Percentiles rank a stretch among this genome's conserved stretches.
Evolutionary conservation across 148 eudicot genomes (phyloP).

Genomic region (Amaranthus palmeri): DNA sequence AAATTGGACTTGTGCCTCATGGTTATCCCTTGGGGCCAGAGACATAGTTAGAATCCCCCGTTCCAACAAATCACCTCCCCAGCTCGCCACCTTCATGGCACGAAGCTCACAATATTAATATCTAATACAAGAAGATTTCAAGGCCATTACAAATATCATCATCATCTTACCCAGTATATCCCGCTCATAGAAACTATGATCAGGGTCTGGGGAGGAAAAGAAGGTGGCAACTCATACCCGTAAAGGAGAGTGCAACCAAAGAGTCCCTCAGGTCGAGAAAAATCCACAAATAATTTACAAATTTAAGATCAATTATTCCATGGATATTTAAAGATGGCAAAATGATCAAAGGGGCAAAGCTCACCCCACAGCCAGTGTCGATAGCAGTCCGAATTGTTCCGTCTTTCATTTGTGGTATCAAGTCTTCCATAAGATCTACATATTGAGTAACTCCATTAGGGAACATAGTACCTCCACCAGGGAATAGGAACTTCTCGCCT

Average conservation of each 20-base stretch:
- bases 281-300: not conserved
- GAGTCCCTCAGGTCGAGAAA: no score
- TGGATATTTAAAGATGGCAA: not conserved
- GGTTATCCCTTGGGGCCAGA: constrained; percentile 94
- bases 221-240: no score
- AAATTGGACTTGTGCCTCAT: constrained; percentile 92
- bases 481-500: constrained; percentile 92
- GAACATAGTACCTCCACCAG: constrained; percentile 99
- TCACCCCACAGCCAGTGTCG: constrained; percentile 98
- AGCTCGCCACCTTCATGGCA: constrained; percentile 69
- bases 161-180: no score
- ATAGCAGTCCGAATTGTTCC: constrained; percentile 92
- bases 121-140: not conserved
- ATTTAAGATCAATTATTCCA: not conserved
- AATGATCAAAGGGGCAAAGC: constrained; percentile 18
- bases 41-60: constrained; percentile 78
- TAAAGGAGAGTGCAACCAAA: no score
- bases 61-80: constrained; percentile 90
- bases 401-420: constrained; percentile 86
- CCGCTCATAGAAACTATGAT: no score
- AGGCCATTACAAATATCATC: not conserved
- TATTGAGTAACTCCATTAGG: constrained; percentile 74
- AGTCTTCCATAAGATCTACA: constrained; percentile 73
- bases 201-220: no score
- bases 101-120: constrained; percentile 11